phyloP scores from a whole-genome alignment of 2,329 filamentous ascomycete genomes.

The Aureobasidium sp. region DNA sequence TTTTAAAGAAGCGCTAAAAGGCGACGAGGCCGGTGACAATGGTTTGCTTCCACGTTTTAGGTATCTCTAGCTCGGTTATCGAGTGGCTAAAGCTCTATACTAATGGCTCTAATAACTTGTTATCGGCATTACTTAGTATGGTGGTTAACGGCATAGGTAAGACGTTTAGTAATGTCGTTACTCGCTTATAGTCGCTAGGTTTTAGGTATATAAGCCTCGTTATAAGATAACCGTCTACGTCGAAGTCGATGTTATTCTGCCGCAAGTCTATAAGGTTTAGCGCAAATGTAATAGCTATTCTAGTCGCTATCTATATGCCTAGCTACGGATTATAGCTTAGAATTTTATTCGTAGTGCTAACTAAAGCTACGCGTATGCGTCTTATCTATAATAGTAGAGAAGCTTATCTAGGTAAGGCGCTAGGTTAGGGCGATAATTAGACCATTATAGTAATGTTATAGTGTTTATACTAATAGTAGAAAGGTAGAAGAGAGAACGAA shows the following conservation, averaged over 20 bases:
- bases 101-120: background rate
- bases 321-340: constrained; percentile 26
- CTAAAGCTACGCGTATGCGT: constrained; percentile 1
- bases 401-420: background rate
- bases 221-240: constrained; percentile 3
- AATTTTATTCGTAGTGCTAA: constrained; percentile 12
- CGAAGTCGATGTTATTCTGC: constrained; percentile 1
- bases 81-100: background rate
- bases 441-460: background rate
- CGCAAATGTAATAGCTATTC: constrained; percentile 32
- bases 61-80: background rate
- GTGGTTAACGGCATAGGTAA: background rate
- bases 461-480: background rate
- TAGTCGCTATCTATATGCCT: constrained; percentile 40
- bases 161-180: background rate
- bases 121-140: background rate
- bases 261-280: constrained; percentile 36
- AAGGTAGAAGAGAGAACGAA: background rate
- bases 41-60: background rate
- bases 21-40: constrained; percentile 34
- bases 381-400: background rate
- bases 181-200: background rate
- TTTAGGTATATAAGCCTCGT: background rate
- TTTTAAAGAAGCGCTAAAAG: constrained; percentile 66
- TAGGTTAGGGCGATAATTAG: background rate